A percentile compares a stretch with the other conserved stretches of the same genome.
Evolutionary conservation across 331 rosid genomes (phyloP).

Genomic region (Stylosanthes scabra): DNA sequence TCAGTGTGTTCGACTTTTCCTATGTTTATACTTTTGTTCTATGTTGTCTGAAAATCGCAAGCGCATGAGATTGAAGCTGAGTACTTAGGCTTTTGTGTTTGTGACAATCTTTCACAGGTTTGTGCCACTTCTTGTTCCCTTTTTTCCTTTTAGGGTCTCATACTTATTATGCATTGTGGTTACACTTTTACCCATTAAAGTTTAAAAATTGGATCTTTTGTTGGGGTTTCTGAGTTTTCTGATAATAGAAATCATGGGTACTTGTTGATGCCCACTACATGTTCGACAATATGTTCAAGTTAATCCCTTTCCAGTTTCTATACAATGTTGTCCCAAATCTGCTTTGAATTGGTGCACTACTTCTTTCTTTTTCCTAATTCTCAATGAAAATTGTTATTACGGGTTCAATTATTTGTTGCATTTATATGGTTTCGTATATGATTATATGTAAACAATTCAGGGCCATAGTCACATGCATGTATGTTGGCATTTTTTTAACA

Average conservation of each 20-base stretch:
- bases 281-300: not conserved
- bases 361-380: not conserved
- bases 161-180: not conserved
- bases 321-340: slow-evolving; percentile 3
- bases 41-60: not conserved
- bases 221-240: not conserved
- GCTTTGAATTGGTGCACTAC: not conserved
- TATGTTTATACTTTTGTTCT: not conserved
- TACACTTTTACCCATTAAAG: not conserved
- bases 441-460: not conserved
- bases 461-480: slow-evolving; percentile 16
- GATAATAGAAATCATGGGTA: slow-evolving; percentile 6
- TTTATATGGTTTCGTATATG: not conserved
- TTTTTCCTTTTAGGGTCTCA: not conserved
- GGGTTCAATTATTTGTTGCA: not conserved
- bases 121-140: not conserved
- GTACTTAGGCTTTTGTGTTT: not conserved
- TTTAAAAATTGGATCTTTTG: not conserved
- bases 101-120: slow-evolving; percentile 18
- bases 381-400: not conserved
- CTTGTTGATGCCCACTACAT: not conserved
- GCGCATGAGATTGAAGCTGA: not conserved
- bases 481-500: slow-evolving; percentile 10
- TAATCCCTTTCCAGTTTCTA: not conserved
- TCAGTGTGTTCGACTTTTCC: not conserved